Base-by-base conservation (phyloP, 2,329 filamentous ascomycete species). In the Helminthosporium solani region DNA sequence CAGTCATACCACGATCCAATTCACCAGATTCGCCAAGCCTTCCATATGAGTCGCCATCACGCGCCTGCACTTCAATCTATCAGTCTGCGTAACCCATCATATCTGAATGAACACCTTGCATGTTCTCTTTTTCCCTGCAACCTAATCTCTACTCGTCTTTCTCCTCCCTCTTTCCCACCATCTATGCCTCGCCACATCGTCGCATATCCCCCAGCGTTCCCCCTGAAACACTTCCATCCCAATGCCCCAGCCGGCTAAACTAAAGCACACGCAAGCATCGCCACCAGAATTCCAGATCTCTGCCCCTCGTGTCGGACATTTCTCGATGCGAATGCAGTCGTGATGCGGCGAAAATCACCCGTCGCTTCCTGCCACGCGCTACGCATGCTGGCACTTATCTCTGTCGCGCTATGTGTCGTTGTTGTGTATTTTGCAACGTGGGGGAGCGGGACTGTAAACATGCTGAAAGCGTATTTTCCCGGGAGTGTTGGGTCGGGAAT, bases 291-390 rank as follows among this genome's bases (percentile, higher is more conserved):
- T 25, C 43, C 30, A 36, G 36, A 42, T 35, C 38, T 25, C 43
- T 28, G 43, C 6, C 23, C 23, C 23, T 25, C 23, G 23, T 9
- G 33, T 18, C 15, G 19, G 7, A 35, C 5, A 5, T n/a, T 30
- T 14, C 14, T 40, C n/a, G n/a, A 40, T 31, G 23, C 38, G 15
- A n/a, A 18, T 16, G 6, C 30, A 14, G 6, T 25, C 9, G 9
- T 14, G 8, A 50, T 53, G 49, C 40, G 40, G 15, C 16, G 38
- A 19, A 47, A 39, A 33, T 12, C 34, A 5, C 12, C 23, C 12
- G 8, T 42, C n/a, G n/a, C 40, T 23, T 49, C 53, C 7, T 59
- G 54, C 54, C 51, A 50, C 7, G 43, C 46, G 18, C 40, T 61
- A 20, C 51, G 53, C 31, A 28, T 47, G 8, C 27, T 59, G 18